phyloP scores from a whole-genome alignment of 306 rosid genomes.

The Cucumis cinereus region DNA sequence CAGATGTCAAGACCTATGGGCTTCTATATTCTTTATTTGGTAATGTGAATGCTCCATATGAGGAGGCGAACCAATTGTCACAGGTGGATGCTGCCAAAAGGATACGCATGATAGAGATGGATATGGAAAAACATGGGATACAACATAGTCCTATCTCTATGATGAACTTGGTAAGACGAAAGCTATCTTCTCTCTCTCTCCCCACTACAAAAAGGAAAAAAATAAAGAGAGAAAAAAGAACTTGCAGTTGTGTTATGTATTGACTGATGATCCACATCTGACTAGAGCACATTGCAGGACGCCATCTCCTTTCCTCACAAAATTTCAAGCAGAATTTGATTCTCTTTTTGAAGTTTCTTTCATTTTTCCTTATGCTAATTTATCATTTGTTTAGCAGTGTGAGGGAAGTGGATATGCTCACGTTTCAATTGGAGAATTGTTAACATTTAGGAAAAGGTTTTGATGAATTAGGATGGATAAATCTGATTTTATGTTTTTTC shows the following conservation, averaged over 20 bases:
- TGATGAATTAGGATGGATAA: neutral
- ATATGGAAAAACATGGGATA: conserved; percentile 54
- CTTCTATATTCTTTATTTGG: conserved; percentile 68
- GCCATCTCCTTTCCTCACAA: neutral
- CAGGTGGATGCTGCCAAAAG: conserved; percentile 50
- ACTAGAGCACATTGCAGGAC: neutral
- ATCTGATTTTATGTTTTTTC: neutral
- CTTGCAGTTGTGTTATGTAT: neutral
- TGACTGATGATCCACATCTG: neutral
- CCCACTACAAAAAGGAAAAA: neutral
- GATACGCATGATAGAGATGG: conserved; percentile 55
- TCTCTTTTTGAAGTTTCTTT: neutral
- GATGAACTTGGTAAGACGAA: conserved; percentile 33
- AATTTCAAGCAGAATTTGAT: neutral
- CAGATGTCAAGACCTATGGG: conserved; percentile 63
- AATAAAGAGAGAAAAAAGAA: neutral
- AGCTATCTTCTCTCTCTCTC: neutral
- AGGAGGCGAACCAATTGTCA: conserved; percentile 46
- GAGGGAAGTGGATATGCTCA: neutral
- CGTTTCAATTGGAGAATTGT: neutral
- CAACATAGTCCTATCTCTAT: conserved; percentile 62
- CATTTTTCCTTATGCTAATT: neutral
- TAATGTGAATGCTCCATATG: conserved; percentile 62
- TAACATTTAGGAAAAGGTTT: neutral
- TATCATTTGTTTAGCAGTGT: neutral